Percentiles rank a stretch among this genome's conserved stretches.
Evolutionary conservation across 371 early-diverging fungal species (phyloP).

Genomic region (Circinella umbellata): DNA sequence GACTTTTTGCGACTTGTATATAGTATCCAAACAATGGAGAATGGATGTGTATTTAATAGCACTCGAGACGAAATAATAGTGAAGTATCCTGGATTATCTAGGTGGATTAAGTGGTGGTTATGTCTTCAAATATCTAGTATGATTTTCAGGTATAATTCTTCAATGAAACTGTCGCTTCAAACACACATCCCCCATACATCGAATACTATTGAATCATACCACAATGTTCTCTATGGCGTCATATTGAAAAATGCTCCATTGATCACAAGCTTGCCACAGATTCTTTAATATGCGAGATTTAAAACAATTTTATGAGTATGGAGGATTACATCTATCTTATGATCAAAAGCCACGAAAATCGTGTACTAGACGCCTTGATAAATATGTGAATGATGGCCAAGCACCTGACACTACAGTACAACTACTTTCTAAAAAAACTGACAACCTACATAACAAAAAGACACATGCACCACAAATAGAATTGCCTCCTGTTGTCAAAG

Average conservation of each 20-base stretch:
- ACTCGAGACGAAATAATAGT: neutral
- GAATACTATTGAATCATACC: constrained; percentile 3
- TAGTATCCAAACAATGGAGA: neutral
- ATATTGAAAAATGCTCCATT: neutral
- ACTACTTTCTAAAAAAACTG: neutral
- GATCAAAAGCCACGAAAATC: neutral
- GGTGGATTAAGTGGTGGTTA: constrained; percentile 6
- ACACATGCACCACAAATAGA: neutral
- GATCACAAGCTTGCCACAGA: neutral
- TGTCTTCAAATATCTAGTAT: neutral
- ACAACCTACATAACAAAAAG: too few relatives aligned
- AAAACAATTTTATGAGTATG: neutral
- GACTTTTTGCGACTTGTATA: neutral
- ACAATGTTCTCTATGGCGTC: constrained; percentile 6
- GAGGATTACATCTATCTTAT: neutral
- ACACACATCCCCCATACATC: neutral
- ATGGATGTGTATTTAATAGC: neutral
- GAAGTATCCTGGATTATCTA: neutral
- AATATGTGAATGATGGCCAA: neutral
- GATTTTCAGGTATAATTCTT: neutral
- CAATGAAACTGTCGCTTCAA: neutral
- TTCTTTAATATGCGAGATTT: neutral
- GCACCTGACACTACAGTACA: neutral
- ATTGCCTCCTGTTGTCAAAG: neutral
- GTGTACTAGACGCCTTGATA: neutral